phyloP scores from a whole-genome alignment of 176 grass and related monocot genomes.

The Oryza meyeriana region DNA sequence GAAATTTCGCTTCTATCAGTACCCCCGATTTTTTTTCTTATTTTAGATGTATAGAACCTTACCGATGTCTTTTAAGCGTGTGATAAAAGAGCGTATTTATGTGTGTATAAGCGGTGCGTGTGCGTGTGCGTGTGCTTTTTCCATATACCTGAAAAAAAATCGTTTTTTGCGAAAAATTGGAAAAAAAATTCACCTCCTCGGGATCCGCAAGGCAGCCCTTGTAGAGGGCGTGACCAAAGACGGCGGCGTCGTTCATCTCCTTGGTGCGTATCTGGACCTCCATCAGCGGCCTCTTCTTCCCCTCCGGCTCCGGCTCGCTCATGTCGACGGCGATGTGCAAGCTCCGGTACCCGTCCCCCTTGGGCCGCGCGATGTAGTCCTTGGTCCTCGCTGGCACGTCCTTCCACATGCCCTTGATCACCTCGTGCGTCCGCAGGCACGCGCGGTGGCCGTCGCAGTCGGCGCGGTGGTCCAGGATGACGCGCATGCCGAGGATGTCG shows the following conservation, averaged over 20 bases:
- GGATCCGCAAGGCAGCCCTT: conserved; percentile 87
- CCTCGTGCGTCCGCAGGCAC: conserved; percentile 60
- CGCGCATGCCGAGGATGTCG: conserved; percentile 78
- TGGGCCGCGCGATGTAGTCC: conserved; percentile 74
- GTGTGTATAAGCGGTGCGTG: neutral
- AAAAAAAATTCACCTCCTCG: conserved; percentile 50
- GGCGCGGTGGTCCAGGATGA: conserved; percentile 56
- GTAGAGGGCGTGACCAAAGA: conserved; percentile 92
- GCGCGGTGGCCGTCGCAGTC: conserved; percentile 41
- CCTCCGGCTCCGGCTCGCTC: conserved; percentile 45
- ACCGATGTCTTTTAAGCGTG: no score
- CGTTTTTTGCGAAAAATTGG: no score
- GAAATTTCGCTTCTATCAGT: no score
- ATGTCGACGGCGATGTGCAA: conserved; percentile 84
- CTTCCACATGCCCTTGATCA: conserved; percentile 64
- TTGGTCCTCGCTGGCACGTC: conserved; percentile 79
- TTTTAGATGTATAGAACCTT: neutral
- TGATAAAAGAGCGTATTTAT: no score
- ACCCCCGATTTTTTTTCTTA: no score
- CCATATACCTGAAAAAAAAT: no score
- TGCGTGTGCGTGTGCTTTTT: no score
- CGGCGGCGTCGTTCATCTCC: conserved; percentile 68
- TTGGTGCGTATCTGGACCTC: conserved; percentile 90
- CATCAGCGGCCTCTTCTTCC: conserved; percentile 60
- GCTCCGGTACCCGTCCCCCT: conserved; percentile 82